Base-by-base conservation (phyloP, 768 basidiomycete species). In the Solioccasus polychromus region DNA sequence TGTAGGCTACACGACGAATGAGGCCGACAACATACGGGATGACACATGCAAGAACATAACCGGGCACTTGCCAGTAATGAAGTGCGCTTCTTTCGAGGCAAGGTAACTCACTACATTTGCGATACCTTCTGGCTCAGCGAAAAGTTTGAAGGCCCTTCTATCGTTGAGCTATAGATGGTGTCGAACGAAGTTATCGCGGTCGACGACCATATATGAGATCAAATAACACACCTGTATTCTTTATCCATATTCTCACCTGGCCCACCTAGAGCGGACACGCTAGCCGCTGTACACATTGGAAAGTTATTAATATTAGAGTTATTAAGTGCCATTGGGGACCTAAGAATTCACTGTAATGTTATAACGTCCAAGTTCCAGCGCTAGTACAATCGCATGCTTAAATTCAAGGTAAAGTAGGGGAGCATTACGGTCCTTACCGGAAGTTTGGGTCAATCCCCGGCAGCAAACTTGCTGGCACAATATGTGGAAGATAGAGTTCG, bases 301-400 rank as follows among this genome's bases (percentile, higher is more conserved):
- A 12, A 9, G 0, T 64, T 71, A 1, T 50, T 20, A n/a, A n/a
- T n/a, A n/a, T n/a, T n/a, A n/a, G n/a, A n/a, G n/a, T n/a, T n/a
- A n/a, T n/a, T n/a, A n/a, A 23, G 67, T 60, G 1, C 45, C 5
- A 3, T 70, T 66, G 1, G 73, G 73, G 4, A 67, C 66, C 26
- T 73, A 73, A 0, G 66, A 48, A 31, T 71, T 70, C 3, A 69
- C 70, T 1, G 67, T 70, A 17, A 72, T 69, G 2, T 50, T 39
- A 39, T 70, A 48, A 29, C 35, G 20, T 0, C 60, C 64, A 15
- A 68, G 53, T 47, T 72, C 71, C 23, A 37, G 14, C 5, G 53
- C 52, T 54, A 4, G 17, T 20, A 14, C 17, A 10, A 22, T 17
- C 8, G 35, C 14, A 14, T 8, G n/a, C n/a, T n/a, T n/a, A n/a